Evolutionary conservation across 108 stramenopile species (phyloP).

Genomic region (Parietichytrium sp.): DNA sequence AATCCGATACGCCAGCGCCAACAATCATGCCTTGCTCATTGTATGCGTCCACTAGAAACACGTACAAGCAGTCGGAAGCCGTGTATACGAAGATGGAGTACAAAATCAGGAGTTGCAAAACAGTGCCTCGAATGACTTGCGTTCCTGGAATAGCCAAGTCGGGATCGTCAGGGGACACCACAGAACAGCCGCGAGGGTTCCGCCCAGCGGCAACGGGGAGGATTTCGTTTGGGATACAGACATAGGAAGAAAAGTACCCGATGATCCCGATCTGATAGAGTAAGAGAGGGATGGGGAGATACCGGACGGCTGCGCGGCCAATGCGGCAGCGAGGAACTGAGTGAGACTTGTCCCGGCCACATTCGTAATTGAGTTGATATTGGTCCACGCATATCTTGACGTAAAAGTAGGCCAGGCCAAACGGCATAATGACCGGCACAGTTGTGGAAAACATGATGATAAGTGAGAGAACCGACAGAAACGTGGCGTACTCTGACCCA

Average conservation of each 20-base stretch:
- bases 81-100: slow-evolving; percentile 24
- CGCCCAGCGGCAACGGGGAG: background rate
- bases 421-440: slow-evolving; percentile 23
- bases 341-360: slow-evolving; percentile 5
- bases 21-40: slow-evolving; percentile 23
- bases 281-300: slow-evolving; percentile 21
- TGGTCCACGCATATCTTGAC: slow-evolving; percentile 23
- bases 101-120: background rate
- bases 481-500: slow-evolving; percentile 22
- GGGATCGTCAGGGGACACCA: background rate
- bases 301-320: slow-evolving; percentile 28
- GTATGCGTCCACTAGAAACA: slow-evolving; percentile 24
- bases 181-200: slow-evolving; percentile 20
- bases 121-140: slow-evolving; percentile 29
- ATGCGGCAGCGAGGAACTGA: slow-evolving; percentile 15
- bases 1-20: background rate
- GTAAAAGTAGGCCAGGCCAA: slow-evolving; percentile 1
- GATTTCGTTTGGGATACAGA: slow-evolving; percentile 23
- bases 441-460: background rate
- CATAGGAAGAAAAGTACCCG: slow-evolving; percentile 31
- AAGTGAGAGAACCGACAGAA: slow-evolving; percentile 5
- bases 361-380: background rate
- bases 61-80: slow-evolving; percentile 15
- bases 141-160: slow-evolving; percentile 9
- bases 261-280: slow-evolving; percentile 15